Conservation (phyloP, 352 stramenopile genomes). For the Phytopythium aichiense region DNA sequence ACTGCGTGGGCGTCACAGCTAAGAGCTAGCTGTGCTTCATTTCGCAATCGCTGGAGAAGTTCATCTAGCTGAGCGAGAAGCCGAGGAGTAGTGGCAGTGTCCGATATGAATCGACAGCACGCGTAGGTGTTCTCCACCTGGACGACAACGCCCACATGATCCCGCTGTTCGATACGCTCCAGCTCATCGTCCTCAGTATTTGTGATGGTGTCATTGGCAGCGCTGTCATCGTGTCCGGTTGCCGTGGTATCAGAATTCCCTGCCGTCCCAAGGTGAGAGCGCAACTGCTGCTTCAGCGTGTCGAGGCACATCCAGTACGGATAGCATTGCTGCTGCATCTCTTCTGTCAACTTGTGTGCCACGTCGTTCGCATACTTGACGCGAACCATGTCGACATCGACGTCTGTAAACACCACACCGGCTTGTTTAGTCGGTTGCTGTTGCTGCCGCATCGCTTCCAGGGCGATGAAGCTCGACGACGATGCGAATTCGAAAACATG, state of each 20-base stretch:
- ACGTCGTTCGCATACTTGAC: constrained; percentile 46
- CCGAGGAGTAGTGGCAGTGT: not conserved
- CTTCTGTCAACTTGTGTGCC: constrained; percentile 39
- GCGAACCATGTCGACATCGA: constrained; percentile 28
- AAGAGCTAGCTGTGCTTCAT: constrained; percentile 24
- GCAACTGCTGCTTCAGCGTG: constrained; percentile 29
- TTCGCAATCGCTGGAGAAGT: constrained; percentile 24
- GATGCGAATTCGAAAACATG: constrained; percentile 51
- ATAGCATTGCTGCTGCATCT: constrained; percentile 32
- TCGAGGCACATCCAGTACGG: constrained; percentile 41
- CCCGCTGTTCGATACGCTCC: not conserved
- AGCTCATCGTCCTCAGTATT: not conserved
- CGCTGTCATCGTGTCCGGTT: not conserved
- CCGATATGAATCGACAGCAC: constrained; percentile 8
- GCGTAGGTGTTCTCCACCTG: not conserved
- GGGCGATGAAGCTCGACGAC: constrained; percentile 9
- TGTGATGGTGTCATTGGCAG: not conserved
- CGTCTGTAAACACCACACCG: not conserved
- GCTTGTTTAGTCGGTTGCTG: not conserved
- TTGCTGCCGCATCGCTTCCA: constrained; percentile 1
- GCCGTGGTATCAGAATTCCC: too few species aligned
- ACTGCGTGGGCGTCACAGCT: constrained; percentile 2
- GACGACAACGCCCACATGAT: not conserved
- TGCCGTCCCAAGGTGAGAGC: not conserved
- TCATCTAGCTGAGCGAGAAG: constrained; percentile 12